phyloP scores from a whole-genome alignment of 352 stramenopile genomes.

The Phytophthora sp. region DNA sequence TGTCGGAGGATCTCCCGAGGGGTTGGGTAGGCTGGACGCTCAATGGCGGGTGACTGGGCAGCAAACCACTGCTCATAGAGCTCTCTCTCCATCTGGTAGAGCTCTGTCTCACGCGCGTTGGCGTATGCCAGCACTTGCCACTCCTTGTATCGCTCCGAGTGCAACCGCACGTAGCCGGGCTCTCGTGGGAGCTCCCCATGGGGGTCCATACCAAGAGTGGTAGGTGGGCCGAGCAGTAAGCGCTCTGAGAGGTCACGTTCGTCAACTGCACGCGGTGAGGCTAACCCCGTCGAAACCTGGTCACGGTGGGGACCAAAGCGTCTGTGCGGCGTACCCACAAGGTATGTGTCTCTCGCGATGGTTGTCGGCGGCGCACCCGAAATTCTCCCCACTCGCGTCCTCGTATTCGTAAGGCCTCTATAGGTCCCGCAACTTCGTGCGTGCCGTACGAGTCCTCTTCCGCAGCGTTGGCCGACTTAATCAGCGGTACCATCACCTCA shows the following conservation, averaged over 20 bases:
- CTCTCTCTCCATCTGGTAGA: not conserved
- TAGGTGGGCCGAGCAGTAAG: too few relatives aligned
- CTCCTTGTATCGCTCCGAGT: not conserved
- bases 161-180: not conserved
- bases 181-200: not conserved
- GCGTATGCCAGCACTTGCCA: not conserved
- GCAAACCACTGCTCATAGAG: not conserved
- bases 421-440: not conserved
- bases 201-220: not conserved
- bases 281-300: not conserved
- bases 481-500: not conserved
- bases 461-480: not conserved
- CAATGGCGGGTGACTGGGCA: not conserved
- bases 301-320: too few relatives aligned
- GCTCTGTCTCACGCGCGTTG: not conserved
- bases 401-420: not conserved
- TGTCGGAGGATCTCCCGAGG: not conserved
- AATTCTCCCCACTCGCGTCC: too few relatives aligned
- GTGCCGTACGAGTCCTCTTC: not conserved
- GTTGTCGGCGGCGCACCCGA: not conserved
- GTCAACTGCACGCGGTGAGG: not conserved
- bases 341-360: not conserved
- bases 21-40: not conserved
- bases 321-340: not conserved
- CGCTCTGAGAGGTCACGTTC: not conserved